Evolutionary conservation across 2,329 filamentous ascomycete species (phyloP).

Genomic region (Exserohilum rostratum): DNA sequence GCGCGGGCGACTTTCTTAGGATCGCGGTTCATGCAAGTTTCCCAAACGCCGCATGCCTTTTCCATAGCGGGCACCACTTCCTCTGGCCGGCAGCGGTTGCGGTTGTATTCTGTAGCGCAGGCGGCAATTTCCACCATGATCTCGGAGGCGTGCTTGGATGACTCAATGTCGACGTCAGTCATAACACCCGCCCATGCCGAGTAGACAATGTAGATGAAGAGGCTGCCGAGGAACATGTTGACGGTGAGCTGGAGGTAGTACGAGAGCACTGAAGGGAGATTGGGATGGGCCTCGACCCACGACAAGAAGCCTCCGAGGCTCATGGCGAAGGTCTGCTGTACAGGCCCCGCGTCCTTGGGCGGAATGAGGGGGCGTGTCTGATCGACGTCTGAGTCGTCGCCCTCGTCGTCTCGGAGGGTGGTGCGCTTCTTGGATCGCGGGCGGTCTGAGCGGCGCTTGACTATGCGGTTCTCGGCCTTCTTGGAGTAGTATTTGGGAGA

Average conservation of each 20-base stretch:
- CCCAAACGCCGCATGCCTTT: constrained; percentile 78
- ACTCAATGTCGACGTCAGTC: constrained; percentile 75
- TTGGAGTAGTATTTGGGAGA: constrained; percentile 42
- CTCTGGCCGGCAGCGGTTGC: constrained; percentile 74
- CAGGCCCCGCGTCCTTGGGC: constrained; percentile 10
- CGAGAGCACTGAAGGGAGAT: constrained; percentile 68
- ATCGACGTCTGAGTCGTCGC: constrained; percentile 36
- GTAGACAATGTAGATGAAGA: constrained; percentile 70
- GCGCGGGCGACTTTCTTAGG: constrained; percentile 78
- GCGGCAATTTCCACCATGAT: constrained; percentile 74
- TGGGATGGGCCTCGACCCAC: constrained; percentile 68
- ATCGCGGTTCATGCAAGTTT: constrained; percentile 84
- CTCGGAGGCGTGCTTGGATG: constrained; percentile 69
- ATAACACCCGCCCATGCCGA: constrained; percentile 72
- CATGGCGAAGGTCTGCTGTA: constrained; percentile 30
- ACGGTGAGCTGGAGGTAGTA: constrained; percentile 70
- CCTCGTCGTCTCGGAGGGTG: constrained; percentile 23
- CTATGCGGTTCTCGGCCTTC: constrained; percentile 49
- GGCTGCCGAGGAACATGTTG: constrained; percentile 66
- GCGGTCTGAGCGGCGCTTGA: constrained; percentile 36
- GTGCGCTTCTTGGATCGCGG: constrained; percentile 36
- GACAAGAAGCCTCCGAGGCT: constrained; percentile 60
- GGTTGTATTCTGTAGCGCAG: constrained; percentile 74
- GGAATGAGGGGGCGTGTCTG: background rate
- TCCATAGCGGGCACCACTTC: constrained; percentile 75